phyloP scores from a whole-genome alignment of 2,329 filamentous ascomycete species.

The Colletotrichum sp. region DNA sequence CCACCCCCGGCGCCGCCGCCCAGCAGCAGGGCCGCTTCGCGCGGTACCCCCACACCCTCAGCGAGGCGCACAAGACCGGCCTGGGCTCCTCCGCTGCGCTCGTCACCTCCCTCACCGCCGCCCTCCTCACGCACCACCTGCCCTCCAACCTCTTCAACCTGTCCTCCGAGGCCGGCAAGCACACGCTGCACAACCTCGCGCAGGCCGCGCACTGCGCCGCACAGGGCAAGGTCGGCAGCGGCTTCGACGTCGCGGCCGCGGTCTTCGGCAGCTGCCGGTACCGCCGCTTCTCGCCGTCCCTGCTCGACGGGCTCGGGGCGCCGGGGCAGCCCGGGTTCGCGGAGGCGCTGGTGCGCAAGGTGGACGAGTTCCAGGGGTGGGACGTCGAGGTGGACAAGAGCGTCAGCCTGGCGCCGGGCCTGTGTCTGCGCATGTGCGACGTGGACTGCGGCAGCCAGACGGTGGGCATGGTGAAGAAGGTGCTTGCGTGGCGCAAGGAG shows the following conservation, averaged over 20 bases:
- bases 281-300: slow-evolving; percentile 84
- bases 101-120: slow-evolving; percentile 84
- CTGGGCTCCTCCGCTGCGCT: slow-evolving; percentile 94
- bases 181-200: slow-evolving; percentile 85
- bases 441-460: slow-evolving; percentile 94
- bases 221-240: slow-evolving; percentile 94
- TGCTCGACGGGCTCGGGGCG: slow-evolving; percentile 72
- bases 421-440: slow-evolving; percentile 90
- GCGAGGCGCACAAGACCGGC: slow-evolving; percentile 90
- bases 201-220: slow-evolving; percentile 95
- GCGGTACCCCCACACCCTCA: slow-evolving; percentile 77
- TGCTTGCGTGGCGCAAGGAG: slow-evolving; percentile 79
- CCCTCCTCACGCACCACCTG: slow-evolving; percentile 79
- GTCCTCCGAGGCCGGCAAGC: slow-evolving; percentile 54
- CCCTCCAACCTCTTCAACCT: slow-evolving; percentile 63
- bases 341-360: slow-evolving; percentile 64
- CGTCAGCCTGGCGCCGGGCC: slow-evolving; percentile 73
- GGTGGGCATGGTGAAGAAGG: slow-evolving; percentile 93
- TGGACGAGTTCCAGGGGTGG: slow-evolving; percentile 73
- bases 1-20: slow-evolving; percentile 33
- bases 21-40: slow-evolving; percentile 64
- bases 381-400: slow-evolving; percentile 79
- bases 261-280: slow-evolving; percentile 93
- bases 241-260: slow-evolving; percentile 93
- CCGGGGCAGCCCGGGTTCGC: slow-evolving; percentile 72